A percentile compares a stretch with the other conserved stretches of the same genome.
These are phyloP conservation scores for Jaapia argillacea DNA, from an alignment of 768 basidiomycete species.

Conservation along the genomic window DNA sequence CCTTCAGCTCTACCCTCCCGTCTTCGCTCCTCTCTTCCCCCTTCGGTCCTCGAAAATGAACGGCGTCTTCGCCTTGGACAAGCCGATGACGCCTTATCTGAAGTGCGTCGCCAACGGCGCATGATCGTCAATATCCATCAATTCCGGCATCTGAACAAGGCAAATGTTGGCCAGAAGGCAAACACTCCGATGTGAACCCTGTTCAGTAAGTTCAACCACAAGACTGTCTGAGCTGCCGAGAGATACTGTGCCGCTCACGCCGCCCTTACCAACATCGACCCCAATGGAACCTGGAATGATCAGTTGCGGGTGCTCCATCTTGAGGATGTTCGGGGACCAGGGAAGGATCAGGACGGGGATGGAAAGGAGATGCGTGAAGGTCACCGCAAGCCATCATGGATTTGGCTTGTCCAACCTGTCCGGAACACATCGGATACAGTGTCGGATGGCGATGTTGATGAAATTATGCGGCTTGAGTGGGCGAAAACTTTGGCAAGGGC, in stretches of 20 bases:
- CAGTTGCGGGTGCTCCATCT: not conserved
- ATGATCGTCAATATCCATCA: not conserved
- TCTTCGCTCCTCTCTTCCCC: too few species aligned
- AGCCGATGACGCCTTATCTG: not conserved
- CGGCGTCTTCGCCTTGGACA: not conserved
- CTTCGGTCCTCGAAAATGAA: not conserved
- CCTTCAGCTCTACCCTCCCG: not conserved
- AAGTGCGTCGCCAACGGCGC: not conserved
- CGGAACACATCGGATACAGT: not conserved
- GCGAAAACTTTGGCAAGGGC: conserved; percentile 8
- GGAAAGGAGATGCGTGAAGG: not conserved
- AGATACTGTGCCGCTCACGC: not conserved
- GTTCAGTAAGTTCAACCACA: not conserved
- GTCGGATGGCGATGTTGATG: not conserved
- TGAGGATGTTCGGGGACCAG: not conserved
- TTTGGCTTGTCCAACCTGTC: not conserved
- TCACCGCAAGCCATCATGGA: not conserved
- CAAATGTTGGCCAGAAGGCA: not conserved
- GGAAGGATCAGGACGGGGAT: not conserved
- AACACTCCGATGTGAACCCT: not conserved
- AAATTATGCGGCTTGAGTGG: conserved; percentile 3
- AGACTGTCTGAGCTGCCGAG: not conserved
- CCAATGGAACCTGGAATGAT: not conserved
- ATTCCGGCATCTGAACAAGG: not conserved
- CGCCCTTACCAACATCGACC: not conserved